Evolutionary conservation across 192 early-diverging fungal genomes (phyloP).

Genomic region (Backusella macrospora): DNA sequence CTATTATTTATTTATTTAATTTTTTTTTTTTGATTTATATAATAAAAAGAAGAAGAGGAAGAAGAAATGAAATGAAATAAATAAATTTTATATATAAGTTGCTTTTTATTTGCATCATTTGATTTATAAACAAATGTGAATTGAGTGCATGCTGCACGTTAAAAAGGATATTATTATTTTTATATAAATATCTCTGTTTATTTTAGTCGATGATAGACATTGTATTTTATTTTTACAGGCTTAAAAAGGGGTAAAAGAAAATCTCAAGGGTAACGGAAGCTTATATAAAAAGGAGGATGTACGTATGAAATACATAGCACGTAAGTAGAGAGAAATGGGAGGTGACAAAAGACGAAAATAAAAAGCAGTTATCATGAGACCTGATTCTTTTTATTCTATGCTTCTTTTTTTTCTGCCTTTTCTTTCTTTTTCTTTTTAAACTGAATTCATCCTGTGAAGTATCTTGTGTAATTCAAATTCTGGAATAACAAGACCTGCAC

Average conservation of each 20-base stretch:
- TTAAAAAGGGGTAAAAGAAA: slow-evolving; percentile 3
- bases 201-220: not conserved
- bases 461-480: slow-evolving; percentile 38
- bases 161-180: slow-evolving; percentile 15
- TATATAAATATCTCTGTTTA: slow-evolving; percentile 4
- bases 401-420: not conserved
- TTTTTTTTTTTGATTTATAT: too few relatives aligned
- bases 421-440: not conserved
- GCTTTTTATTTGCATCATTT: slow-evolving; percentile 11
- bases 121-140: slow-evolving; percentile 9
- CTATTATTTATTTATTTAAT: too few relatives aligned
- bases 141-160: slow-evolving; percentile 9
- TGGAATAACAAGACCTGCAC: slow-evolving; percentile 53
- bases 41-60: not conserved
- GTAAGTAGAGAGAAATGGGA: not conserved
- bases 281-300: not conserved
- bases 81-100: not conserved
- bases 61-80: not conserved
- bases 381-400: not conserved
- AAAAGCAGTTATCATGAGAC: not conserved
- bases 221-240: not conserved
- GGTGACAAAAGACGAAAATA: not conserved
- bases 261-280: slow-evolving; percentile 3
- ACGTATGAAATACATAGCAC: not conserved
- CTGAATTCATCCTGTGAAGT: slow-evolving; percentile 3